These are phyloP conservation scores for Pseudoscleropodium purum DNA, from an alignment of 225 moss, liverwort and hornwort genomes.

Conservation along the genomic window DNA sequence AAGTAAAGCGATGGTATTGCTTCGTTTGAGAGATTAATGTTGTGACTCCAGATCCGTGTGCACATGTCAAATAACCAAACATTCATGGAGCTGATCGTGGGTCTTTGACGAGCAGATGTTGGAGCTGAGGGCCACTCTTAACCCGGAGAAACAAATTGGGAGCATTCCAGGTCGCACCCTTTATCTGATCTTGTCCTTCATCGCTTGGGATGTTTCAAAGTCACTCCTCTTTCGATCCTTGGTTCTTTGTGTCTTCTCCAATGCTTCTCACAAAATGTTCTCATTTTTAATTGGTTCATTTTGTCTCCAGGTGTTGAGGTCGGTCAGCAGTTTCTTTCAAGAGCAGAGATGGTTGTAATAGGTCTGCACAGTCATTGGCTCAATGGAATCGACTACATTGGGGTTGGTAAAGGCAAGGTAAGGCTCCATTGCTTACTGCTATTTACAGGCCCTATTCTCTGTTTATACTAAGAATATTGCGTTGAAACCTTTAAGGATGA, in stretches of 20 bases:
- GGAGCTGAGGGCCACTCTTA: slow-evolving; percentile 18
- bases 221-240: not conserved
- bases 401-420: slow-evolving; percentile 27
- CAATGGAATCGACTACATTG: slow-evolving; percentile 61
- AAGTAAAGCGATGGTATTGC: not conserved
- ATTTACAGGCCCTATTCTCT: not conserved
- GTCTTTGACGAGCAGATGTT: slow-evolving; percentile 23
- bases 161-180: slow-evolving; percentile 23
- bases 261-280: not conserved
- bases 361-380: slow-evolving; percentile 54
- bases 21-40: not conserved
- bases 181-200: not conserved
- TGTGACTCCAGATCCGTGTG: not conserved
- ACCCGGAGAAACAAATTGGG: slow-evolving; percentile 37
- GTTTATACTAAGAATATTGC: not conserved
- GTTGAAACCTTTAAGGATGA: not conserved
- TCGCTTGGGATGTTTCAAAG: not conserved
- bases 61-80: not conserved
- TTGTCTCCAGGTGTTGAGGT: slow-evolving; percentile 38
- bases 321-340: slow-evolving; percentile 54
- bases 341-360: slow-evolving; percentile 59
- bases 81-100: not conserved
- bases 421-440: not conserved
- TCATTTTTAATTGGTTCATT: not conserved
- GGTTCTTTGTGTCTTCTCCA: not conserved